A percentile compares a stretch with the other conserved stretches of the same genome.
phyloP scores from a whole-genome alignment of 495 filamentous ascomycete genomes.

The Delitschia confertaspora region DNA sequence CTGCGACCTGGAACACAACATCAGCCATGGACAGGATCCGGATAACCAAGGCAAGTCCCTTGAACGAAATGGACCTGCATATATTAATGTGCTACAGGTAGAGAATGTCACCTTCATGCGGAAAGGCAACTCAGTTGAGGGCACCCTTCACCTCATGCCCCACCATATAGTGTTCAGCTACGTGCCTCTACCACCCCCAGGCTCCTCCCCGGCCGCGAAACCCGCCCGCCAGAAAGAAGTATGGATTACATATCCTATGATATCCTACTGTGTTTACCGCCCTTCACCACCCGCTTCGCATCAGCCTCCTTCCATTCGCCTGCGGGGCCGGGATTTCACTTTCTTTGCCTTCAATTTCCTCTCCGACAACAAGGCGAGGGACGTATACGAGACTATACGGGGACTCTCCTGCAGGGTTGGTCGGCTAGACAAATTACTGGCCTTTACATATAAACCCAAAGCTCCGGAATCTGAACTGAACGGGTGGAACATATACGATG shows the following conservation, averaged over 20 bases:
- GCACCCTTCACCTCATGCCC: conserved; percentile 32
- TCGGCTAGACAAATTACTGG: conserved; percentile 81
- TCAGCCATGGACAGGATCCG: conserved; percentile 25
- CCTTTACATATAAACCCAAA: conserved; percentile 73
- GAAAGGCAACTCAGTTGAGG: conserved; percentile 20
- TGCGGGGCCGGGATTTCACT: conserved; percentile 86
- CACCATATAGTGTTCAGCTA: conserved; percentile 40
- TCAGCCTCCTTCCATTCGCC: conserved; percentile 69
- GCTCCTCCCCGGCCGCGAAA: conserved; percentile 40
- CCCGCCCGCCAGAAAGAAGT: conserved; percentile 45
- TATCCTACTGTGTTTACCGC: conserved; percentile 38
- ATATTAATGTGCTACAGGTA: conserved; percentile 12
- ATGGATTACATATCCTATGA: conserved; percentile 92
- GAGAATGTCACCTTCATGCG: conserved; percentile 30
- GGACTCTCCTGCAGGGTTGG: conserved; percentile 73
- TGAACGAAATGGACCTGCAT: not conserved
- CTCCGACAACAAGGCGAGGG: conserved; percentile 62
- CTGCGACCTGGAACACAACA: too few relatives aligned
- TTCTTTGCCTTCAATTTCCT: conserved; percentile 86
- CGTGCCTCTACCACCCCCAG: conserved; percentile 23
- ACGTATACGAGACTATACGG: conserved; percentile 84
- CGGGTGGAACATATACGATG: conserved; percentile 84
- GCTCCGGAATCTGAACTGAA: conserved; percentile 64
- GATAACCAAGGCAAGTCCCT: conserved; percentile 19
- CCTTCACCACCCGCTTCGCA: conserved; percentile 62